These are phyloP conservation scores for Aristolochia contorta DNA, from an alignment of 164 flowering plant genomes.

Conservation along the genomic window DNA sequence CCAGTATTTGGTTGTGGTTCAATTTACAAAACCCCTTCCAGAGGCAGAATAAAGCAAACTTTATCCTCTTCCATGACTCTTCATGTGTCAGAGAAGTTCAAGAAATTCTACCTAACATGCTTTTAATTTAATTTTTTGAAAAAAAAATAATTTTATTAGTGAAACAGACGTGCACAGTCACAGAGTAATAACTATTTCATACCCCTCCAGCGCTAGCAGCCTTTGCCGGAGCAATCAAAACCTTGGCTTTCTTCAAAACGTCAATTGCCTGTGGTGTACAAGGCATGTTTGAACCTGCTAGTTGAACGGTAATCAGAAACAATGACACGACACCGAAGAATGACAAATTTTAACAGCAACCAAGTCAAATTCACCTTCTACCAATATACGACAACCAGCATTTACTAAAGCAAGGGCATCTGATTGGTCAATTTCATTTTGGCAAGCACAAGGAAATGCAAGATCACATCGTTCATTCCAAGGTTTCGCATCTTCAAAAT, in stretches of 20 bases:
- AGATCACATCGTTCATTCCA: conserved; percentile 98
- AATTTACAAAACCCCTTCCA: too few species aligned
- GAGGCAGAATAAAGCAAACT: too few species aligned
- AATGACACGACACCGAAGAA: neutral
- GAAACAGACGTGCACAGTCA: too few species aligned
- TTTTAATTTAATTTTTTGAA: too few species aligned
- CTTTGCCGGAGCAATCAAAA: conserved; percentile 89
- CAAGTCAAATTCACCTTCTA: conserved; percentile 63
- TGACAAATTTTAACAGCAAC: neutral
- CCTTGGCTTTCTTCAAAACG: conserved; percentile 74
- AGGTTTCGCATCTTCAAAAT: conserved; percentile 91
- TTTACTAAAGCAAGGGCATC: conserved; percentile 91
- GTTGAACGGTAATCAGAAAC: too few species aligned
- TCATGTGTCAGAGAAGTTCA: too few species aligned
- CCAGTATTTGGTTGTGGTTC: too few species aligned
- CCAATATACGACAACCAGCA: conserved; percentile 82
- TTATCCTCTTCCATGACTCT: too few species aligned
- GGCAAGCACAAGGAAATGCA: conserved; percentile 95
- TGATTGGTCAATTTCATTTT: conserved; percentile 88
- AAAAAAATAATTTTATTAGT: too few species aligned
- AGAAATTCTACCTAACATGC: too few species aligned
- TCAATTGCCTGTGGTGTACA: conserved; percentile 95
- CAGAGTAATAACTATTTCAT: conserved; percentile 3
- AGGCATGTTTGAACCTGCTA: conserved; percentile 91
- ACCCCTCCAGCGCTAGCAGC: conserved; percentile 99